Conservation (phyloP, 2,329 filamentous ascomycete species). For the Blastomyces parvus region DNA sequence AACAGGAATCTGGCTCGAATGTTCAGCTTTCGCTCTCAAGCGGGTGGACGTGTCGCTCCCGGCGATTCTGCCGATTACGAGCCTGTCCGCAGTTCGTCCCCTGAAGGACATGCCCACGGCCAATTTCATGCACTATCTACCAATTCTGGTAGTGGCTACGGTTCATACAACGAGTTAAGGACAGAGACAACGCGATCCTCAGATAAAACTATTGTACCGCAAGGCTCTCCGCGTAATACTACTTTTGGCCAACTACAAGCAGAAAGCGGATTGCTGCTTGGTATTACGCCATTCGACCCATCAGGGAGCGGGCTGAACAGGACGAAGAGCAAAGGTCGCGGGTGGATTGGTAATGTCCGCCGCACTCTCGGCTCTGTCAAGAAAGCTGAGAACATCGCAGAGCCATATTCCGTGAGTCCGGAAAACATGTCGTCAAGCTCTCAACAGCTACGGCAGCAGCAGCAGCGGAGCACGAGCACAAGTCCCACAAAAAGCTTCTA, state of each 20-base stretch:
- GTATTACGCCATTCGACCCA: slow-evolving; percentile 30
- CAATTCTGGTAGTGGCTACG: background rate
- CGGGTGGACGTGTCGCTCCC: background rate
- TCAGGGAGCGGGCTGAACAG: slow-evolving; percentile 18
- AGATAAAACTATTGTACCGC: slow-evolving; percentile 10
- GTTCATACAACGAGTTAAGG: slow-evolving; percentile 14
- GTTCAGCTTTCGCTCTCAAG: slow-evolving; percentile 7
- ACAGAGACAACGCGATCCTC: background rate
- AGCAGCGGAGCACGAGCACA: slow-evolving; percentile 18
- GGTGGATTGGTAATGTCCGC: slow-evolving; percentile 60
- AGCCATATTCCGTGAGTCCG: slow-evolving; percentile 5
- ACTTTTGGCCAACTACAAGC: slow-evolving; percentile 42
- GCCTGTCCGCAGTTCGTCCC: slow-evolving; percentile 5
- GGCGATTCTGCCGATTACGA: background rate
- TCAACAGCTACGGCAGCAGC: background rate
- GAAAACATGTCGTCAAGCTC: slow-evolving; percentile 4
- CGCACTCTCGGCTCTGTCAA: slow-evolving; percentile 47
- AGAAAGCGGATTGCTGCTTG: slow-evolving; percentile 45
- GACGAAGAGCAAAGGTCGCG: slow-evolving; percentile 45
- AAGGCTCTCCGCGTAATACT: slow-evolving; percentile 29
- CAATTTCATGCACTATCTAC: background rate
- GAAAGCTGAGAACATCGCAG: slow-evolving; percentile 13
- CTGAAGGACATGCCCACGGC: background rate
- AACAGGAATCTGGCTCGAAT: slow-evolving; percentile 8
- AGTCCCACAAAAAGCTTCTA: slow-evolving; percentile 20